Percentiles rank a stretch among this genome's conserved stretches.
These are phyloP conservation scores for Neopestalotiopsis clavispora DNA, from an alignment of 2,329 filamentous ascomycete genomes.

Conservation along the genomic window DNA sequence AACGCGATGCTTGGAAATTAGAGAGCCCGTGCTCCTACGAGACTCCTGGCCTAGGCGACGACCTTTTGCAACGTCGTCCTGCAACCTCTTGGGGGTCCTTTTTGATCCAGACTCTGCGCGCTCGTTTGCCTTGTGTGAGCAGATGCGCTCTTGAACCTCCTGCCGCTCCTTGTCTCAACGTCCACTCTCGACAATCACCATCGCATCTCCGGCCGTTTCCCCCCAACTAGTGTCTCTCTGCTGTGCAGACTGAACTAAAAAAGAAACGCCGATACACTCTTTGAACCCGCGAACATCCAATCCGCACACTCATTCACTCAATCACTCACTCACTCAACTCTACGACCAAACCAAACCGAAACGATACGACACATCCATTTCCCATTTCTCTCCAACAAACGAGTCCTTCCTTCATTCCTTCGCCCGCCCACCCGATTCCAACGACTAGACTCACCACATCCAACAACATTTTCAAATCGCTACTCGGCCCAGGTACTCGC, in stretches of 20 bases:
- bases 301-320: background rate
- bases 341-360: background rate
- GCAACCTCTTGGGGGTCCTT: background rate
- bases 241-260: slow-evolving; percentile 9
- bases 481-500: background rate
- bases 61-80: slow-evolving; percentile 6
- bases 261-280: slow-evolving; percentile 9
- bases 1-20: slow-evolving; percentile 13
- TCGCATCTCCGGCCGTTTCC: background rate
- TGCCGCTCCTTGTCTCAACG: slow-evolving; percentile 3
- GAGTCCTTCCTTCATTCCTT: background rate
- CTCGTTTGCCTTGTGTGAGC: background rate
- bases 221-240: slow-evolving; percentile 7
- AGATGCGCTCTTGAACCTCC: background rate
- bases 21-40: slow-evolving; percentile 5
- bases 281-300: background rate
- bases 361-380: background rate
- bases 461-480: background rate
- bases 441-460: background rate
- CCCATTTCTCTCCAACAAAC: background rate
- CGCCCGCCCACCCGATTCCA: background rate
- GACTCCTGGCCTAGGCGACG: slow-evolving; percentile 4
- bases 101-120: slow-evolving; percentile 1
- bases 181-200: background rate
- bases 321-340: background rate